Percentiles rank a stretch among this genome's conserved stretches.
phyloP scores from a whole-genome alignment of 2,329 filamentous ascomycete genomes.

The Xylaria sp. region DNA sequence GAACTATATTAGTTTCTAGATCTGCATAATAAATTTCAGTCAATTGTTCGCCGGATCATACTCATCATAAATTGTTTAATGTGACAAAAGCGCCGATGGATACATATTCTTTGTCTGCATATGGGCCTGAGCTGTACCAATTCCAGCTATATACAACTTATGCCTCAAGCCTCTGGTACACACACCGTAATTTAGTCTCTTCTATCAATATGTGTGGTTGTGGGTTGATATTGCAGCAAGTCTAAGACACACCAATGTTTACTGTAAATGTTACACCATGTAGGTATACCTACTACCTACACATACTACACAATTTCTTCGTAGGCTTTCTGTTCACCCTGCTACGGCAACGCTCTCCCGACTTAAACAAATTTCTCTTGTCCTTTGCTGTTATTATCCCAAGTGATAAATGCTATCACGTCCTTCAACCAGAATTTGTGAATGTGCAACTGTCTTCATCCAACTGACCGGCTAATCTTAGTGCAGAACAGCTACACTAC shows the following conservation, averaged over 20 bases:
- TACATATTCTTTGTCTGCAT: not conserved
- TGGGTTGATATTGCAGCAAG: not conserved
- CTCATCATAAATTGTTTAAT: slow-evolving; percentile 9
- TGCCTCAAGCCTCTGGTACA: not conserved
- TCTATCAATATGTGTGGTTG: not conserved
- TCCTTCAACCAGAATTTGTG: slow-evolving; percentile 5
- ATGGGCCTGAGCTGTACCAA: not conserved
- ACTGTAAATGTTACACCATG: not conserved
- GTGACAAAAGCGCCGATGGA: not conserved
- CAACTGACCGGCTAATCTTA: too few relatives aligned
- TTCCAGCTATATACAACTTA: not conserved
- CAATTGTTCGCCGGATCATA: not conserved
- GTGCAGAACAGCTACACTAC: too few relatives aligned
- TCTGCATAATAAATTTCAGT: not conserved
- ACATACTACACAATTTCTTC: slow-evolving; percentile 1
- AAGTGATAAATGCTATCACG: slow-evolving; percentile 5
- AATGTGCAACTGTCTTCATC: slow-evolving; percentile 18
- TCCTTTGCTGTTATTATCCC: not conserved
- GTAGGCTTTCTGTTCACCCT: slow-evolving; percentile 8
- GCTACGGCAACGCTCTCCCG: slow-evolving; percentile 5
- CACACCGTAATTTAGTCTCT: not conserved
- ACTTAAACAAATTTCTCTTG: not conserved
- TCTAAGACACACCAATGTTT: slow-evolving; percentile 32
- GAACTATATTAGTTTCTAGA: not conserved
- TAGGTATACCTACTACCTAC: too few relatives aligned